Base-by-base conservation (phyloP, 805 yeast species). In the Yamadazyma laniorum region DNA sequence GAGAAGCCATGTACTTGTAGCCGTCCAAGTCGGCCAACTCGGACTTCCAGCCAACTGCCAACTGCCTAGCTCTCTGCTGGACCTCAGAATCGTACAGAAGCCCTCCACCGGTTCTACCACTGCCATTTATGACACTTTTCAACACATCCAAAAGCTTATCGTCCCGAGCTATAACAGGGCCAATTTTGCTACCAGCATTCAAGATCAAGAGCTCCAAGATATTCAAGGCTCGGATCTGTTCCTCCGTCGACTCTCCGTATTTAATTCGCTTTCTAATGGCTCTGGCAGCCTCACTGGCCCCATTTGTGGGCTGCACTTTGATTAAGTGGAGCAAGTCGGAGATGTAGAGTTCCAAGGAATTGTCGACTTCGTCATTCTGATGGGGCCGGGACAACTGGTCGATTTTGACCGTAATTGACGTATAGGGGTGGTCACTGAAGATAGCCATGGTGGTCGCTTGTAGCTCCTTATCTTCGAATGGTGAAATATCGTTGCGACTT, bases 201-300 rank as follows among this genome's bases (percentile, higher is more conserved):
- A 67, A 53, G 12, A 67, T 54, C 40, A 68, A 41, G 32, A 68
- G 50, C 46, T 67, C 74, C 39, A 69, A 55, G 17, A 67, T 46
- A 35, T 50, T 51, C 44, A 89, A 58, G 0, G 95, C 85, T 32
- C 85, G 75, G 37, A 74, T 50, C 56, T 86, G 95, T 47, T 82
- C 83, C 14, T 65, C 61, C 4, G 61, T 55, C 2, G 70, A 53
- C 15, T 54, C 56, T n/a, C 97, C 98, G 55, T 91, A 85, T 63
- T 95, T 93, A 55, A 93, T 65, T 52, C 81, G 80, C 69, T 93
- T 93, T 35, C 99, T 74, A 16, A 93, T 65, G 1, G 96, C 95
- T 29, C 98, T 71, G 0, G 97, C 97, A 2, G 95, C 91, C 58
- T 93, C 99, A 23, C 70, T 59, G 1, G 72, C 59, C 1, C 74